Evolutionary conservation across 208 protist genomes (phyloP), one percentile per base, ranked within the genome.

Genomic region (Leishmania lainsoni): DNA sequence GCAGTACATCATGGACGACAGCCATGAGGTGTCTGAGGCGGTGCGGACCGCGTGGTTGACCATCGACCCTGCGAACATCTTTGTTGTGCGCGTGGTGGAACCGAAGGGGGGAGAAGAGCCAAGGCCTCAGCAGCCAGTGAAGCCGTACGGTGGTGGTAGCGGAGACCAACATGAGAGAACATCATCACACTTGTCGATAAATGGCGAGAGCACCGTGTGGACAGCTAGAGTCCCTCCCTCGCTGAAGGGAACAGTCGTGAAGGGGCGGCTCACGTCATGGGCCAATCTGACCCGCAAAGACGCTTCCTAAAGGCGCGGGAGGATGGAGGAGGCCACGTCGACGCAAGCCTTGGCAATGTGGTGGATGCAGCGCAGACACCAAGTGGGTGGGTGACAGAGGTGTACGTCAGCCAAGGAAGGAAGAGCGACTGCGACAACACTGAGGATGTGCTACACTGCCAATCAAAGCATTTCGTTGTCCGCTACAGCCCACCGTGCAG

Each of bases 1-100:
- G 61, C 90, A 94, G 73, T 96, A 96, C 81, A 90, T 94, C 12
- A 80, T 92, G 45, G 86, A 90, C 49, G 93, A 96, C 66, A 76
- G 86, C 29, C 63, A 61, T 51, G 73, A 92, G 39, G 85, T 94
- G 9, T 91, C 93, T 1, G 58, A 56, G 17, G 81, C 83, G 39
- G 88, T 93, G 29, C 51, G 71, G 49, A 77, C 59, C 22, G 79
- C 88, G 63, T 94, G 93, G 91, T 73, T 86, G 49, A 84, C 80
- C 5, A 75, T 96, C 22, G 80, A 90, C 51, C 93, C 93, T 29
- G 87, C 87, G 39, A 89, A 92, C 83, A 63, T 94, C 49, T 94
- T 88, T 80, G 69, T 94, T 32, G 81, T 81, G 6, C 82, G 51
- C 78, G 66, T 58, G 35, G 29, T 61, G 20, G 48, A 49, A 32